These are phyloP conservation scores for Iberis pinnata DNA, from an alignment of 345 rosid genomes.

Conservation along the genomic window DNA sequence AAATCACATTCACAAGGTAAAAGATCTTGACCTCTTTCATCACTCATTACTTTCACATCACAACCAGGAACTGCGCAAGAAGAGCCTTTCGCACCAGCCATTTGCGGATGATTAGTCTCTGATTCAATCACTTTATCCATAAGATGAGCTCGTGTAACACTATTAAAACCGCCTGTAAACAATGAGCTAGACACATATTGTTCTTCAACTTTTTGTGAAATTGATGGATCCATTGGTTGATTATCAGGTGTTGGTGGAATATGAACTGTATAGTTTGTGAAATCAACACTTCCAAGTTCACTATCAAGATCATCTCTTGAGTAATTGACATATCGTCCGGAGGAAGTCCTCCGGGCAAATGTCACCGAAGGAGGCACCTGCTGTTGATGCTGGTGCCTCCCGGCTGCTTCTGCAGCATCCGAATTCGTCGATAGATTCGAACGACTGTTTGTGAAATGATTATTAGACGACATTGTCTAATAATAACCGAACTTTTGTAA, in stretches of 20 bases:
- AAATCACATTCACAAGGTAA: slow-evolving; percentile 96
- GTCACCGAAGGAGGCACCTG: slow-evolving; percentile 59
- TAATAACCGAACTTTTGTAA: slow-evolving; percentile 22
- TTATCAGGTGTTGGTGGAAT: slow-evolving; percentile 93
- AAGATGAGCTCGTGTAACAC: slow-evolving; percentile 89
- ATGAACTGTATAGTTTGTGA: slow-evolving; percentile 76
- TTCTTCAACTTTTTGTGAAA: slow-evolving; percentile 94
- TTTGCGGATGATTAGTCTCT: slow-evolving; percentile 86
- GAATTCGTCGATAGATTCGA: slow-evolving; percentile 60
- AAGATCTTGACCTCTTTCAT: slow-evolving; percentile 75
- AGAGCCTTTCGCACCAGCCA: slow-evolving; percentile 96
- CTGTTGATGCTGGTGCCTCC: slow-evolving; percentile 34
- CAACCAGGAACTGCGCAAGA: slow-evolving; percentile 82
- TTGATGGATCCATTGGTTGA: slow-evolving; percentile 92
- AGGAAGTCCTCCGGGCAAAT: slow-evolving; percentile 77
- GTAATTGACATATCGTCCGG: slow-evolving; percentile 83
- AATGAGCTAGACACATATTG: slow-evolving; percentile 90
- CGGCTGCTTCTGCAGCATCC: slow-evolving; percentile 59
- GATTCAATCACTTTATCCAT: slow-evolving; percentile 97
- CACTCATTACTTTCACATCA: slow-evolving; percentile 93
- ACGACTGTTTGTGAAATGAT: slow-evolving; percentile 55
- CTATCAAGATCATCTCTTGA: slow-evolving; percentile 97
- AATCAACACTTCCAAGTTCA: slow-evolving; percentile 77
- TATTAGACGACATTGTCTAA: slow-evolving; percentile 64
- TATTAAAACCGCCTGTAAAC: slow-evolving; percentile 87